These are phyloP conservation scores for Schizonepeta tenuifolia DNA, from an alignment of 257 asterid genomes.

Conservation along the genomic window DNA sequence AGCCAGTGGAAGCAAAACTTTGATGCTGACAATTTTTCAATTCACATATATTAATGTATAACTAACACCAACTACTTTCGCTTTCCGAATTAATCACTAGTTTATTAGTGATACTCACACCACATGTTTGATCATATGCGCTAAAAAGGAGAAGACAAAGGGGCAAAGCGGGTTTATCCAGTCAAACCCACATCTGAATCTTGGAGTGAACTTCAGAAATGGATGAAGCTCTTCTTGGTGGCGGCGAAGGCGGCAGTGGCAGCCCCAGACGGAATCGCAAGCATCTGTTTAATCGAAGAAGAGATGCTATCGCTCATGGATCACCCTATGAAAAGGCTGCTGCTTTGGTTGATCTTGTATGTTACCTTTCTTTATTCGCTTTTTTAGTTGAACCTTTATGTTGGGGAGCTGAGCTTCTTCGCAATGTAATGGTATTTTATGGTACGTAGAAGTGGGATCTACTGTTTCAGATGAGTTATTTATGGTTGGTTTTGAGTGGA, in stretches of 20 bases:
- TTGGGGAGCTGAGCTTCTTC: neutral
- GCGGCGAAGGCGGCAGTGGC: constrained; percentile 39
- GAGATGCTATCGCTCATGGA: constrained; percentile 84
- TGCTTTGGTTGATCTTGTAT: constrained; percentile 94
- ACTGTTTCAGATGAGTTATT: neutral
- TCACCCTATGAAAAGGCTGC: constrained; percentile 86
- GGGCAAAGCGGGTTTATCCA: constrained; percentile 2
- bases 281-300: constrained; percentile 43
- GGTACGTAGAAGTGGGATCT: constrained; percentile 19
- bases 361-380: constrained; percentile 26
- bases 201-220: constrained; percentile 38
- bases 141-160: neutral
- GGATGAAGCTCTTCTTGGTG: constrained; percentile 61
- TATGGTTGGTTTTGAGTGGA: constrained; percentile 13
- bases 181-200: constrained; percentile 39
- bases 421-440: neutral
- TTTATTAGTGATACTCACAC: constrained; percentile 16
- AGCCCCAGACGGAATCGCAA: constrained; percentile 33
- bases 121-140: constrained; percentile 31
- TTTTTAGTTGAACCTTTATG: neutral
- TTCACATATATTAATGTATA: neutral
- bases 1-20: neutral
- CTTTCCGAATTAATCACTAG: neutral
- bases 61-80: constrained; percentile 14
- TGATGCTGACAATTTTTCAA: neutral